A percentile compares a stretch with the other conserved stretches of the same genome.
phyloP scores from a whole-genome alignment of 1,284 basidiomycete species.

The Apiotrichum gracile region DNA sequence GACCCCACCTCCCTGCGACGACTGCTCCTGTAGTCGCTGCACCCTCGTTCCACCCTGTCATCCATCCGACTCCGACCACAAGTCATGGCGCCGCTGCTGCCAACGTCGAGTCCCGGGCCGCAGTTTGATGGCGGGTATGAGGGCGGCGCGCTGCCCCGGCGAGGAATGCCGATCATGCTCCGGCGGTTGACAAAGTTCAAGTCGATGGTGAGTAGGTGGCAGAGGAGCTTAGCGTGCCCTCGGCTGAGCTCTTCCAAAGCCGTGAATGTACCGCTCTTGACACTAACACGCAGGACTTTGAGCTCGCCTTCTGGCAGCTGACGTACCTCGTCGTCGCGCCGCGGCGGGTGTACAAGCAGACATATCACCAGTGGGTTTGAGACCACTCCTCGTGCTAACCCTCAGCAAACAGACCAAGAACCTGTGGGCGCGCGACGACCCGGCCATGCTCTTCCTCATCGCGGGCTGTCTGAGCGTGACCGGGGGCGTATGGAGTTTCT shows the following conservation, averaged over 20 bases:
- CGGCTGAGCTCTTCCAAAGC: neutral
- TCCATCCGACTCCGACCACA: slow-evolving; percentile 22
- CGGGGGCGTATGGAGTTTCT: slow-evolving; percentile 74
- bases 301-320: slow-evolving; percentile 87
- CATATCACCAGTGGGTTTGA: slow-evolving; percentile 39
- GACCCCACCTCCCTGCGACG: neutral
- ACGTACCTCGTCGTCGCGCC: slow-evolving; percentile 86
- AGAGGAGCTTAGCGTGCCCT: too few species aligned
- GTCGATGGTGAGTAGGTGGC: slow-evolving; percentile 68
- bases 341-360: slow-evolving; percentile 66
- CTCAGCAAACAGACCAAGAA: slow-evolving; percentile 81
- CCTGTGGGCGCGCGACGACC: slow-evolving; percentile 92
- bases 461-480: slow-evolving; percentile 64
- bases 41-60: slow-evolving; percentile 14
- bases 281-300: slow-evolving; percentile 66
- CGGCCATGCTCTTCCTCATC: slow-evolving; percentile 81
- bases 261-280: neutral
- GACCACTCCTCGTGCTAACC: neutral
- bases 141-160: slow-evolving; percentile 4
- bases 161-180: slow-evolving; percentile 63
- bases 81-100: slow-evolving; percentile 16
- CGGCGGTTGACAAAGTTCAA: slow-evolving; percentile 69
- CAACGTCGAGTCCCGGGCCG: slow-evolving; percentile 5
- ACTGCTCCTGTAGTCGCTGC: neutral
- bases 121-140: slow-evolving; percentile 3